These are phyloP conservation scores for Wickerhamomyces alni DNA, from an alignment of 805 yeast species.

Conservation along the genomic window DNA sequence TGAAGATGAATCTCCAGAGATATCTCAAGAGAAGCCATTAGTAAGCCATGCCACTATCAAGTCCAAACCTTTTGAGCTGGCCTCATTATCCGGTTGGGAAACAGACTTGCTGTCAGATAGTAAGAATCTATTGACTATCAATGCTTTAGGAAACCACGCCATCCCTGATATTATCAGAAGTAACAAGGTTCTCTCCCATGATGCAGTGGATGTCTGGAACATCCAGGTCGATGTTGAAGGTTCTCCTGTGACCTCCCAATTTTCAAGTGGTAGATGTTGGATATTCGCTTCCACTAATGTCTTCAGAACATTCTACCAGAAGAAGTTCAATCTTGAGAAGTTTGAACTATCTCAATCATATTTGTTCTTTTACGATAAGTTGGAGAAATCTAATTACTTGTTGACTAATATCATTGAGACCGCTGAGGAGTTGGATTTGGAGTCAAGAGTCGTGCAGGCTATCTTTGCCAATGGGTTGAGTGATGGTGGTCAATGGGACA, in stretches of 20 bases:
- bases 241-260: slow-evolving; percentile 64
- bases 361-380: slow-evolving; percentile 74
- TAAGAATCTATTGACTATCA: slow-evolving; percentile 47
- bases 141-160: slow-evolving; percentile 42
- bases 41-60: no score
- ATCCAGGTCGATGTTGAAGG: slow-evolving; percentile 34
- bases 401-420: slow-evolving; percentile 70
- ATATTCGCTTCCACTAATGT: slow-evolving; percentile 76
- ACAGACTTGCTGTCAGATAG: slow-evolving; percentile 36
- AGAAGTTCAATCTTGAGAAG: slow-evolving; percentile 53
- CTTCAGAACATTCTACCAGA: slow-evolving; percentile 56
- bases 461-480: slow-evolving; percentile 58
- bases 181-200: slow-evolving; percentile 5
- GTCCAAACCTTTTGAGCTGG: slow-evolving; percentile 26
- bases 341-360: slow-evolving; percentile 74
- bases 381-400: slow-evolving; percentile 76
- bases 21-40: not conserved
- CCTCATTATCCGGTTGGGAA: slow-evolving; percentile 40
- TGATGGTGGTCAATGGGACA: slow-evolving; percentile 86
- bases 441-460: slow-evolving; percentile 62
- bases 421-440: slow-evolving; percentile 48
- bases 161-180: slow-evolving; percentile 12
- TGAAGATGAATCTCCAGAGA: slow-evolving; percentile 2
- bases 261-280: slow-evolving; percentile 79
- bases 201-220: slow-evolving; percentile 23